Percentiles rank a stretch among this genome's conserved stretches.
Evolutionary conservation across 2,329 filamentous ascomycete species (phyloP).

Genomic region (Pseudocercospora vitis): DNA sequence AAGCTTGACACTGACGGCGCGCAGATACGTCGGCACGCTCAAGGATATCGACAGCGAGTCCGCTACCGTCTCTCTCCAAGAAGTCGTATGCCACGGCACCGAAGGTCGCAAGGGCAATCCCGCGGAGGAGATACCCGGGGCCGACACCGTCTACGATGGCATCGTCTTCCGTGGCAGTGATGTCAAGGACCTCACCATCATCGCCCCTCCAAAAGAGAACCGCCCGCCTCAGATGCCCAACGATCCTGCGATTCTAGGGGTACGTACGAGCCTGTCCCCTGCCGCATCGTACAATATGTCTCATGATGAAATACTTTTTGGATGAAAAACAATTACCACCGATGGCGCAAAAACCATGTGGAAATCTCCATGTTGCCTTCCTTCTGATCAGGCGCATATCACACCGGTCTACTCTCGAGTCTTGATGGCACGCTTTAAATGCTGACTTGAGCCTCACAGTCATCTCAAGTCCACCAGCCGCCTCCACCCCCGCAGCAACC

Average conservation of each 20-base stretch:
- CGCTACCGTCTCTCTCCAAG: constrained; percentile 93
- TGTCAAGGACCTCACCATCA: constrained; percentile 95
- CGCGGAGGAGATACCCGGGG: constrained; percentile 78
- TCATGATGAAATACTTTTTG: constrained; percentile 92
- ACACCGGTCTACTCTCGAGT: constrained; percentile 12
- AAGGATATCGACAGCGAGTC: constrained; percentile 98
- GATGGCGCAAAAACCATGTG: constrained; percentile 94
- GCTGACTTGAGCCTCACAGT: constrained; percentile 4
- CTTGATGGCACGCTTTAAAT: not conserved
- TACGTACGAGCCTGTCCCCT: constrained; percentile 60
- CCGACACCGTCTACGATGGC: constrained; percentile 92
- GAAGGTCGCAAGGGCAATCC: constrained; percentile 81
- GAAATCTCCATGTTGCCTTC: constrained; percentile 99
- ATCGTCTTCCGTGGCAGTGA: constrained; percentile 98
- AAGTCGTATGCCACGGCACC: constrained; percentile 91
- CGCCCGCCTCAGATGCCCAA: constrained; percentile 79
- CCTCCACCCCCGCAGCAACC: constrained; percentile 21
- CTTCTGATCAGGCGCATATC: constrained; percentile 68
- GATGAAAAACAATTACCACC: constrained; percentile 88
- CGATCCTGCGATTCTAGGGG: constrained; percentile 93
- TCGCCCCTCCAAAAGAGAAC: constrained; percentile 67
- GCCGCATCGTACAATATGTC: constrained; percentile 34
- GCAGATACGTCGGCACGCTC: constrained; percentile 89
- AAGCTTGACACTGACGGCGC: not conserved
- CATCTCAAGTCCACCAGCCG: constrained; percentile 17